Base-by-base conservation (phyloP, 129 eudicot species). In the Lactuca saligna region DNA sequence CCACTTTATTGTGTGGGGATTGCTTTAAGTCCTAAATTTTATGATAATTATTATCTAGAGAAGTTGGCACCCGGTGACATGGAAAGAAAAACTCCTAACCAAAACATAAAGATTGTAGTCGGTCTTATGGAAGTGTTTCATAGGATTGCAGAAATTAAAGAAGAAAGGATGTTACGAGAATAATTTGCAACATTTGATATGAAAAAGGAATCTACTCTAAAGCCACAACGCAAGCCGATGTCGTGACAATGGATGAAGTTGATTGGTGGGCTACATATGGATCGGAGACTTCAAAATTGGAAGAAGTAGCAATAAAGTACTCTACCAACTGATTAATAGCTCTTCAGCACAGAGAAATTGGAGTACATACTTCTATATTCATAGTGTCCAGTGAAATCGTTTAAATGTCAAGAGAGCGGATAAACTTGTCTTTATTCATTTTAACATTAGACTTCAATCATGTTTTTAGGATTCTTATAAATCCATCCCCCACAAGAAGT, bases 1-100 rank as follows among this genome's bases (percentile, higher is more conserved):
- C 48, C 65, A 33, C 46, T 60, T 10, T 46, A 60, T 60, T 34
- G 65, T 60, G 34, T 60, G 65, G 65, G 65, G 8, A 34, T 34
- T 60, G 65, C 65, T 2, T 60, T 60, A 60, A 32, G 14, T 34
- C 46, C 48, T 11, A 32, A 41, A 34, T 60, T 60, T 34, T 60
- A 60, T 60, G 65, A 60, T 60, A 60, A 33, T 3, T 2, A 33
- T 9, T 60, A 60, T 60, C 1, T 60, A 4, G 20, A 34, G 34
- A 33, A 13, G 13, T 12, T 65, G 10, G 58, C 42, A 9, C 55
- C 55, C 0, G 56, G 56, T 64, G 69, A 55, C 6, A 49, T 48
- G 4, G 2, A 7, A 33, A 66, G 71, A 32, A 51, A 51, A 32
- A 33, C 60, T 29, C 48, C 49, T 8, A 51, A 51, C 17, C 8